Evolutionary conservation across 2,329 filamentous ascomycete genomes (phyloP).

Genomic region (Lasiodiplodia hormozganensis): DNA sequence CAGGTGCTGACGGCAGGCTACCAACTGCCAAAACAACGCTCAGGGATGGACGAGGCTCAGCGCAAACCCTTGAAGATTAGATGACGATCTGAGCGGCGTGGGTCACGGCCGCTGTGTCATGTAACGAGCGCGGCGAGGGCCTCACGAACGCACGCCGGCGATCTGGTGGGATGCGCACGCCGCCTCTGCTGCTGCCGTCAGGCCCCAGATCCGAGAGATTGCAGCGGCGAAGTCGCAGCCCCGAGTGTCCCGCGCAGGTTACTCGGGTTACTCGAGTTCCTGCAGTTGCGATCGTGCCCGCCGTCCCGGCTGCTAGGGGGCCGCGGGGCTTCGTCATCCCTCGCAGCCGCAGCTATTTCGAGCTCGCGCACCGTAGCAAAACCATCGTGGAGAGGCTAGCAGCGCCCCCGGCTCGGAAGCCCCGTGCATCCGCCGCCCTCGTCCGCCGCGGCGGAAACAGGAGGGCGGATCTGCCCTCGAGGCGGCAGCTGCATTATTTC

Average conservation of each 20-base stretch:
- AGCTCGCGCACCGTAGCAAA: constrained; percentile 16
- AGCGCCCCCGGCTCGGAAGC: constrained; percentile 14
- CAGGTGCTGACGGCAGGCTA: background rate
- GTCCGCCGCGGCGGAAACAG: constrained; percentile 22
- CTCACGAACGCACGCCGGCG: constrained; percentile 8
- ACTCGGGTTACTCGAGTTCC: background rate
- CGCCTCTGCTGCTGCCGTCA: background rate
- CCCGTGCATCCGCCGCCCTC: constrained; percentile 23
- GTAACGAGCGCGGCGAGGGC: constrained; percentile 20
- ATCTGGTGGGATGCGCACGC: constrained; percentile 10
- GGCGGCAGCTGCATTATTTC: constrained; percentile 17
- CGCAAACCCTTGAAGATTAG: constrained; percentile 28
- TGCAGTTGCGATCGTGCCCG: background rate
- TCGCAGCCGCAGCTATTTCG: constrained; percentile 22
- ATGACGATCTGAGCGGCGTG: constrained; percentile 28
- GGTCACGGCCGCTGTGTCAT: constrained; percentile 27
- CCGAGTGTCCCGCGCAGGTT: background rate
- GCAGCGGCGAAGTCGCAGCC: background rate
- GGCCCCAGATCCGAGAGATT: constrained; percentile 19
- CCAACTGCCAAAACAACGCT: constrained; percentile 22
- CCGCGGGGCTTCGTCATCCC: constrained; percentile 18
- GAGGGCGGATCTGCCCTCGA: constrained; percentile 22
- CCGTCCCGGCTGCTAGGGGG: constrained; percentile 10
- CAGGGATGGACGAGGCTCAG: constrained; percentile 27
- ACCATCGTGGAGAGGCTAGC: constrained; percentile 21